Evolutionary conservation across 179 eudicot species (phyloP).

Genomic region (Nepenthes alata): DNA sequence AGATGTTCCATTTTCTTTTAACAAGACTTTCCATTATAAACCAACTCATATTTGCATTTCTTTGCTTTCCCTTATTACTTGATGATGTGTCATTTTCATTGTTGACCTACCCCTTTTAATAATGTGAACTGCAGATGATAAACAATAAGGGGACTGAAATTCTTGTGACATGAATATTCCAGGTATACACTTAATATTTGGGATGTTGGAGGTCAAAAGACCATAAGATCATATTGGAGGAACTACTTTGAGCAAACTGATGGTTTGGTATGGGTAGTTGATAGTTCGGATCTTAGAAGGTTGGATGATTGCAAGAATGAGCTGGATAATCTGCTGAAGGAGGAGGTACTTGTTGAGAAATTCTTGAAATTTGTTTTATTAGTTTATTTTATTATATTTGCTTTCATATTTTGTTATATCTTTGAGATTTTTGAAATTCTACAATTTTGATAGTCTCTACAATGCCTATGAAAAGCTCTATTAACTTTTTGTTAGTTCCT

Average conservation of each 20-base stretch:
- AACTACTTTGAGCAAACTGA: slow-evolving; percentile 99
- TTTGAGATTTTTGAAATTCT: too few relatives aligned
- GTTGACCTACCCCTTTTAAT: too few relatives aligned
- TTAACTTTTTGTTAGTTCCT: too few relatives aligned
- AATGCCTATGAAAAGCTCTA: too few relatives aligned
- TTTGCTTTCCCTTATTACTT: too few relatives aligned
- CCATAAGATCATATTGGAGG: slow-evolving; percentile 95
- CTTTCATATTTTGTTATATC: too few relatives aligned
- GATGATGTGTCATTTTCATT: too few relatives aligned
- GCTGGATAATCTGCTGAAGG: slow-evolving; percentile 83
- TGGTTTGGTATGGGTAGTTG: slow-evolving; percentile 98
- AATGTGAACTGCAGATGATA: too few relatives aligned
- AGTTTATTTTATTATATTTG: background rate
- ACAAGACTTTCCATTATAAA: too few relatives aligned
- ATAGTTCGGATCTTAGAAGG: slow-evolving; percentile 90
- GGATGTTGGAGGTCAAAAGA: slow-evolving; percentile 99
- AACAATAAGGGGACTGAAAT: background rate
- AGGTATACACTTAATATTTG: slow-evolving; percentile 92
- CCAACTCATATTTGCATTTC: too few relatives aligned
- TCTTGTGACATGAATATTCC: slow-evolving; percentile 5
- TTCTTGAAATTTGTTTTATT: background rate
- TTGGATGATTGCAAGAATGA: slow-evolving; percentile 81
- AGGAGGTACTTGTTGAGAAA: slow-evolving; percentile 47
- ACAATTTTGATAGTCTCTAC: too few relatives aligned
- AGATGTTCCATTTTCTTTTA: too few relatives aligned